Base-by-base conservation (phyloP, 371 early-diverging fungal species). In the Rhizopus delemar region DNA sequence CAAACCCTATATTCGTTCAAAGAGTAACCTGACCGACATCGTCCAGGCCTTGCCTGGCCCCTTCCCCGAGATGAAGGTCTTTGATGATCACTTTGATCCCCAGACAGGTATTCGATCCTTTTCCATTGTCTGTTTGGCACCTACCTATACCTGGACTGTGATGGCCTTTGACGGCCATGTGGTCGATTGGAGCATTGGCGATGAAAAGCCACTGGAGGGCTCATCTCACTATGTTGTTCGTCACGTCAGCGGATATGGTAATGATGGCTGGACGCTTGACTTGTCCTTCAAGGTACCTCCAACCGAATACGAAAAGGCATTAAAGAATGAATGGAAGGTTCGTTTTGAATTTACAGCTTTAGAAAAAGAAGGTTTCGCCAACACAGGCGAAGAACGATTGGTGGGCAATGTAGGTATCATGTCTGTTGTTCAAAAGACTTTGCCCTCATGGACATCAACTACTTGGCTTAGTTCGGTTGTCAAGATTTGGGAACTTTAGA, bases 91-190 rank as follows among this genome's bases (percentile, higher is more conserved):
- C n/a, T 83, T 81, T 57, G 80, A 86, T 59, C 65, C 78, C 13
- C 50, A 51, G 13, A 80, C 82, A 6, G 83, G 83, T 3, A 58
- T 75, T 12, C 76, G 87, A 4, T 78, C 77, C 3, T 68, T 88
- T 54, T 71, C 84, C 1, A 53, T 90, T 22, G 22, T 73, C 2
- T 83, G 83, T 38, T 57, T 77, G 8, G 74, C 84, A n/a, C 85
- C 86, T 5, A 63, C 82, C 7, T 85, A 87, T 56, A 83, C 86
- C 15, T 85, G 88, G 87, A 87, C 85, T 0, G 86, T 87, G 13
- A 68, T 86, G 29, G 66, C 80, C 7, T 90, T 90, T 72, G 79
- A 84, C 50, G 86, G 84, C 1, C 75, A 77, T 11, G 73, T 90
- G 8, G 60, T 81, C 3, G 72, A 75, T 6, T 90, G 90, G 90